Base-by-base conservation (phyloP, 768 basidiomycete species). In the Mycena amicta region DNA sequence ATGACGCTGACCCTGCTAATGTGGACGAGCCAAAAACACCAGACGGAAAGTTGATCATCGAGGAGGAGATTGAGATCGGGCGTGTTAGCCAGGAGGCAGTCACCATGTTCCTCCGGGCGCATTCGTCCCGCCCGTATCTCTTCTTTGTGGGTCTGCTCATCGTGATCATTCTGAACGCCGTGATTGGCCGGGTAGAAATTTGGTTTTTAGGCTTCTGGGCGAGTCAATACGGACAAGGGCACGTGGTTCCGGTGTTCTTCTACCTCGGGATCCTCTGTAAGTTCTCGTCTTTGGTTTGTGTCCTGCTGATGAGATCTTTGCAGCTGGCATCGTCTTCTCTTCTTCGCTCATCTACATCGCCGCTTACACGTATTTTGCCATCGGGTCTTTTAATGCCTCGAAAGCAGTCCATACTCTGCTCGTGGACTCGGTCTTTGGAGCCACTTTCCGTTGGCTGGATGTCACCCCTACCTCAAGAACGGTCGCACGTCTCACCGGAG, bases 401-500 rank as follows among this genome's bases (percentile, higher is more conserved):
- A 74, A 78, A 55, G 68, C 62, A 6, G 82, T 89, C 13, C 87
- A 88, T 65, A 66, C 67, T 18, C 69, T 74, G 57, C 75, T 90
- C 2, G 60, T 88, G 3, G 67, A 79, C 25, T 78, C 84, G 18
- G 69, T 89, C 1, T 69, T 89, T 18, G 77, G 83, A 6, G 81
- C 86, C 3, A 89, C 27, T 23, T 39, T 41, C 23, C n/a, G 86
- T 68, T 87, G 74, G 75, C 75, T 82, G 25, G 77, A 78, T 60
- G 71, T 76, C 27, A 82, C 80, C 1, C 78, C 80, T 4, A 70
- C 73, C 2, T 75, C 78, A 30, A 81, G 88, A 5, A 81, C 90
- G 49, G 82, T 89, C 49, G 74, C 85, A 28, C 79, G 88, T 51
- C 85, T 85, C 67, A 89, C 88, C 1, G 81, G 85, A 56, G 88